These are phyloP conservation scores for Pugionium cornutum DNA, from an alignment of 345 rosid species.

Conservation along the genomic window DNA sequence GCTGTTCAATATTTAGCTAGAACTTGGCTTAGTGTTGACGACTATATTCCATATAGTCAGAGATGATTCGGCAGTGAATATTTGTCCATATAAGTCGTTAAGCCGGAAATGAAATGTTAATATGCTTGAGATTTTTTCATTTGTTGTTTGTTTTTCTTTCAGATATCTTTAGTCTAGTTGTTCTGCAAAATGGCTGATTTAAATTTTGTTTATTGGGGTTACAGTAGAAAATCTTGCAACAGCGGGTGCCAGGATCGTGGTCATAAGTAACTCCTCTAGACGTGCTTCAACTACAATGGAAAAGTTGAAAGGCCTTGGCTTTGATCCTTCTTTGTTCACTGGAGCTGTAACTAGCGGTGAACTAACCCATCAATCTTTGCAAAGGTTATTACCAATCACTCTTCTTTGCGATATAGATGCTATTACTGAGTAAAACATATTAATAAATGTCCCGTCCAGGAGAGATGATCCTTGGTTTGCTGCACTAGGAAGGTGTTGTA, in stretches of 20 bases:
- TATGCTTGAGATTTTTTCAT: not conserved
- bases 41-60: not conserved
- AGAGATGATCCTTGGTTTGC: constrained; percentile 97
- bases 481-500: constrained; percentile 79
- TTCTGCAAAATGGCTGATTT: constrained; percentile 13
- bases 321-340: constrained; percentile 81
- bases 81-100: constrained; percentile 8
- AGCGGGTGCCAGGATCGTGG: constrained; percentile 76
- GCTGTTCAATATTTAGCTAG: not conserved
- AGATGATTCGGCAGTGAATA: not conserved
- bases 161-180: not conserved
- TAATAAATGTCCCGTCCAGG: constrained; percentile 45
- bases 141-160: constrained; percentile 26
- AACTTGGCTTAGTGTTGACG: constrained; percentile 5
- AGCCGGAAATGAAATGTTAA: not conserved
- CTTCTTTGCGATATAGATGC: not conserved
- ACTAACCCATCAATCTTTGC: constrained; percentile 75
- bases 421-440: constrained; percentile 12
- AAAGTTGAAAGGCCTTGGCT: constrained; percentile 80
- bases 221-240: constrained; percentile 75
- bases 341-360: constrained; percentile 96
- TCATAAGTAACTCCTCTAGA: constrained; percentile 46
- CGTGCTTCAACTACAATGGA: constrained; percentile 69
- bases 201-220: constrained; percentile 17
- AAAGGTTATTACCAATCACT: constrained; percentile 47